phyloP scores from a whole-genome alignment of 1,284 basidiomycete species.

The Boletus sp. region DNA sequence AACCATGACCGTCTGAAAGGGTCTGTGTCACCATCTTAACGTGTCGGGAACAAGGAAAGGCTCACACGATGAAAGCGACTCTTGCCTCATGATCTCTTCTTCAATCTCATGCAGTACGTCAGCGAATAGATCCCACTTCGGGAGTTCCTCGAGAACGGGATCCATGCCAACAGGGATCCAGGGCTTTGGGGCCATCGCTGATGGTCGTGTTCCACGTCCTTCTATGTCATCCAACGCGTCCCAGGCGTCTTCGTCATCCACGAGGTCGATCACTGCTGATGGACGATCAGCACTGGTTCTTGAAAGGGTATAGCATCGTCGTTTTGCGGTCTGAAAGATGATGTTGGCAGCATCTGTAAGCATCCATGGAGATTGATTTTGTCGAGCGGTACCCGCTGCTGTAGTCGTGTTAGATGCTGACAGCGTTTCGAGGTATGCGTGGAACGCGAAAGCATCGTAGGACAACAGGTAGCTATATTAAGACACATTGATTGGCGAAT shows the following conservation, averaged over 20 bases:
- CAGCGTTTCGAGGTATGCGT: slow-evolving; percentile 89
- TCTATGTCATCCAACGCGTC: slow-evolving; percentile 62
- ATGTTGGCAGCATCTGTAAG: slow-evolving; percentile 85
- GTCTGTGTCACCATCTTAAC: not conserved
- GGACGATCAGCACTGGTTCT: slow-evolving; percentile 27
- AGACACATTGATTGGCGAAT: not conserved
- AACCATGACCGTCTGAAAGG: slow-evolving; percentile 48
- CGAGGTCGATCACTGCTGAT: slow-evolving; percentile 26
- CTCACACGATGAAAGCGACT: slow-evolving; percentile 38
- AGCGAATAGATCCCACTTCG: slow-evolving; percentile 88
- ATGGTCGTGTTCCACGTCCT: slow-evolving; percentile 31
- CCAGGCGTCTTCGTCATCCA: slow-evolving; percentile 72
- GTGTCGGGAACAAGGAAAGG: slow-evolving; percentile 19
- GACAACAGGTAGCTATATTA: slow-evolving; percentile 66
- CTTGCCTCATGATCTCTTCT: slow-evolving; percentile 71
- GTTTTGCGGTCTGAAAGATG: slow-evolving; percentile 82
- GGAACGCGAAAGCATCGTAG: slow-evolving; percentile 90
- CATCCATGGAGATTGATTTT: slow-evolving; percentile 82
- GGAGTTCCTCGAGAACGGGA: slow-evolving; percentile 88
- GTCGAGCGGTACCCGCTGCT: slow-evolving; percentile 46
- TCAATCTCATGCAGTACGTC: slow-evolving; percentile 92
- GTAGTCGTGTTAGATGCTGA: slow-evolving; percentile 69
- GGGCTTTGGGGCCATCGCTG: slow-evolving; percentile 22
- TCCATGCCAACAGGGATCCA: slow-evolving; percentile 82
- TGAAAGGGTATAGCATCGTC: slow-evolving; percentile 68